Base-by-base conservation (phyloP, 1,139 yeast species). In the Saccharomyces hybrid region DNA sequence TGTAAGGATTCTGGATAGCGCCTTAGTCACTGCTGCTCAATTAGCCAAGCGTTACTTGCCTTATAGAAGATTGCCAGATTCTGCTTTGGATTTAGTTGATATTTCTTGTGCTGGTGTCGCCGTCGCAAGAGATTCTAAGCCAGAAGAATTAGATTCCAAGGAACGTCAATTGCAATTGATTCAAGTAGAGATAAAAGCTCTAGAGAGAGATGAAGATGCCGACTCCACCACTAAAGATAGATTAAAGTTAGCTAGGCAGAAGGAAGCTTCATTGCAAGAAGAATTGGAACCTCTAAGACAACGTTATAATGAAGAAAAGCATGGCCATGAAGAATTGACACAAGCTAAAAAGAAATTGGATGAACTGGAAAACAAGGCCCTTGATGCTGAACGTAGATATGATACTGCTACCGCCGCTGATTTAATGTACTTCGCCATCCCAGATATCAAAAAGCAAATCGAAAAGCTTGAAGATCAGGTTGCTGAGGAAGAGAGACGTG, bases 91-190 rank as follows among this genome's bases (percentile, higher is more conserved):
- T 73, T 78, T 93, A 65, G 89, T 93, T 62, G 99, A 93, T 75
- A 97, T 93, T 70, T 82, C 97, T 8, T 96, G 98, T 52, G 99
- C 99, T 1, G 84, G 96, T 55, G 99, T 93, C 50, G 98, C 98
- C 1, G 99, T 93, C 53, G 97, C 97, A 2, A 83, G 99, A 72
- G 99, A 93, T 69, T 91, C 98, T 3, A 89, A 89, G 70, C 99
- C 99, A 1, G 99, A 93, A 73, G 97, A 90, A 70, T 79, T 93
- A 64, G 99, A 93, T 72, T 86, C 83, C 52, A 80, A 90, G 63
- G 99, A 93, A 74, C 87, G 99, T 73, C 89, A 89, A 73, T 79
- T 91, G 55, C 95, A 90, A 69, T 80, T 93, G 63, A 75, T 93
- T 44, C 96, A 90, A 66, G 98, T 95, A 57, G 99, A 93, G 74